Percentiles rank a stretch among this genome's conserved stretches.
Evolutionary conservation across 257 asterid genomes (phyloP).

Genomic region (Nicotiana attenuata): DNA sequence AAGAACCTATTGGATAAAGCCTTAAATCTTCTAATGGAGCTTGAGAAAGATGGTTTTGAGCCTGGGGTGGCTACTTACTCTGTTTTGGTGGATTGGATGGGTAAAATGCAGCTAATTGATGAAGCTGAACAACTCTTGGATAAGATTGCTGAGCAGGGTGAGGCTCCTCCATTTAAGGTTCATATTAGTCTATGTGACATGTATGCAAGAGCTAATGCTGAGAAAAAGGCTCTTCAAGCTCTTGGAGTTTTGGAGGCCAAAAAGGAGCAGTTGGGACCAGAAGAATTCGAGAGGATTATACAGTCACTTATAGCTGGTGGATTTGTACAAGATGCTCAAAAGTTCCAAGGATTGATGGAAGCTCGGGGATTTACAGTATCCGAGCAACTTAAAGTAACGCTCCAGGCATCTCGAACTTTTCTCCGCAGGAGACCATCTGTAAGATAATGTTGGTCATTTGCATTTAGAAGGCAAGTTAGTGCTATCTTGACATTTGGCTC

Average conservation of each 20-base stretch:
- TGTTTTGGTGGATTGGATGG: slow-evolving; percentile 72
- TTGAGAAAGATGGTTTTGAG: slow-evolving; percentile 65
- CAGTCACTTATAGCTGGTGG: slow-evolving; percentile 50
- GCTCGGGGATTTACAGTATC: slow-evolving; percentile 42
- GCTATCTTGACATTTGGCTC: background rate
- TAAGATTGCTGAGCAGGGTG: slow-evolving; percentile 62
- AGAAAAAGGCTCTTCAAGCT: slow-evolving; percentile 79
- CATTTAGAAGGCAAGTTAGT: slow-evolving; percentile 8
- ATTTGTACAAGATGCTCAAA: slow-evolving; percentile 53
- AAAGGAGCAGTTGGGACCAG: slow-evolving; percentile 45
- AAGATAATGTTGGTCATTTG: slow-evolving; percentile 13
- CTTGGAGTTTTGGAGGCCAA: slow-evolving; percentile 77
- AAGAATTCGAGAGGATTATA: slow-evolving; percentile 60
- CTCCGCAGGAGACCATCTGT: slow-evolving; percentile 9
- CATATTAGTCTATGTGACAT: slow-evolving; percentile 75
- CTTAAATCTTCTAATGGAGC: slow-evolving; percentile 52
- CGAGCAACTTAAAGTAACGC: background rate
- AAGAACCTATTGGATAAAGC: slow-evolving; percentile 53
- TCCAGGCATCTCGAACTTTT: slow-evolving; percentile 14
- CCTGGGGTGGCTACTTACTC: slow-evolving; percentile 72
- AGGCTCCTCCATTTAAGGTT: slow-evolving; percentile 66
- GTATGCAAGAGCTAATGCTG: slow-evolving; percentile 52
- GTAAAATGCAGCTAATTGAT: slow-evolving; percentile 56
- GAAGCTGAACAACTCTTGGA: slow-evolving; percentile 79
- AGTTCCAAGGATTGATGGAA: slow-evolving; percentile 48